Evolutionary conservation across 2,329 filamentous ascomycete species (phyloP), one percentile per base, ranked within the genome.

Genomic region (Huntiella savannae): DNA sequence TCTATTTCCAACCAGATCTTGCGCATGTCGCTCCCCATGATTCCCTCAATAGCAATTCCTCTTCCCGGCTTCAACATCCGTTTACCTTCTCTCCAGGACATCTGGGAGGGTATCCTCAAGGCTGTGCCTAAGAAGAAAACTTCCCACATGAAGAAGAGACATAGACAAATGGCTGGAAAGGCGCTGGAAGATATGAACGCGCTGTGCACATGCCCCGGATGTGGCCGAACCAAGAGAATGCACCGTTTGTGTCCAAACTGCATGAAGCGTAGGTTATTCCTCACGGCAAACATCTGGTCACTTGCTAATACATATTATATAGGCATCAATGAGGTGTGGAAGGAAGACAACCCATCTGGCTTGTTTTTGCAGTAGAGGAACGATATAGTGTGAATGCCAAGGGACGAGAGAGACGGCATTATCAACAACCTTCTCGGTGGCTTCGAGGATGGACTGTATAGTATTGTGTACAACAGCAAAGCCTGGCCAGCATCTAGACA

Each of bases 111-210:
- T 4, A 74, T 98, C 40, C 70, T 98, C 54, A 79, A 79, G 53
- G 91, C 91, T 1, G 91, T 96, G 12, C 91, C 91, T 4, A 98
- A 98, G 73, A 96, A 94, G 68, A 98, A 96, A 74, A 92, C 86
- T 33, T 95, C 88, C 37, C 85, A 98, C 62, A 84, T 84, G 69
- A 94, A 91, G 68, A 94, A 86, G 71, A 75, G 91, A 55, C 79
- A 86, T 59, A 77, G 92, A 56, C 86, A 93, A 59, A 82, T 96
- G 79, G 88, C 87, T 17, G 91, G 91, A 57, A 98, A 98, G 66
- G 88, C 79, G 39, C 63, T 98, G 55, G 83, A 94, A 65, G 91
- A 98, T 59, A 77, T 93, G 49, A 91, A 81, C 52, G 74, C 75
- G 46, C 65, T 98, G 54, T 93, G 86, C 66, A 83, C 77, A 58